A percentile compares a stretch with the other conserved stretches of the same genome.
Evolutionary conservation across 192 early-diverging fungal species (phyloP).

Genomic region (Entomortierella lignicola): DNA sequence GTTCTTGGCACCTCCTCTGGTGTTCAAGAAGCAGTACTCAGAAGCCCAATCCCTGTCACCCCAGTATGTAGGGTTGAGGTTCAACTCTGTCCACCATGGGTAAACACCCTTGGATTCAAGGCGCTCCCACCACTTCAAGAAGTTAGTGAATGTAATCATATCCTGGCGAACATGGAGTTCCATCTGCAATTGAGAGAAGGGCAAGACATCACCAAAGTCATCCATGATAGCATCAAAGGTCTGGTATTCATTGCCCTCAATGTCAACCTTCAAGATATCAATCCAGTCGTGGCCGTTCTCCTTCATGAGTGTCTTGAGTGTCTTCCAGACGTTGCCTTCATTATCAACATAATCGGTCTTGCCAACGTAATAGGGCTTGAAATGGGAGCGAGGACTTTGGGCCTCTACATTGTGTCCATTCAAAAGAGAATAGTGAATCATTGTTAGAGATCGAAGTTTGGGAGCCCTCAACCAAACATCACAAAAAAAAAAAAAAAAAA

Average conservation of each 20-base stretch:
- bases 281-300: slow-evolving; percentile 55
- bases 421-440: slow-evolving; percentile 5
- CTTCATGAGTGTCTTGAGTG: slow-evolving; percentile 36
- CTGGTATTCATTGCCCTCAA: slow-evolving; percentile 36
- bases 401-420: slow-evolving; percentile 27
- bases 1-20: slow-evolving; percentile 35
- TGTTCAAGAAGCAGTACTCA: slow-evolving; percentile 52
- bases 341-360: slow-evolving; percentile 6
- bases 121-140: slow-evolving; percentile 44
- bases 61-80: slow-evolving; percentile 30
- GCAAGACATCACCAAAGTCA: slow-evolving; percentile 42
- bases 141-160: slow-evolving; percentile 10
- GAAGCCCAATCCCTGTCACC: slow-evolving; percentile 20
- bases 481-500: too few species aligned
- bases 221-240: slow-evolving; percentile 48
- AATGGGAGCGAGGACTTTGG: slow-evolving; percentile 18
- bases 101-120: slow-evolving; percentile 38
- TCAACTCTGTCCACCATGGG: slow-evolving; percentile 42
- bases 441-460: too few species aligned
- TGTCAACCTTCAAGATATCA: slow-evolving; percentile 52
- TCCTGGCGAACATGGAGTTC: slow-evolving; percentile 28
- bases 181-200: slow-evolving; percentile 43
- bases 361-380: slow-evolving; percentile 44
- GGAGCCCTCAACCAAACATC: too few species aligned
- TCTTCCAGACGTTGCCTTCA: slow-evolving; percentile 13